phyloP scores from a whole-genome alignment of 2,329 filamentous ascomycete species.

The Trichoderma aggressivum region DNA sequence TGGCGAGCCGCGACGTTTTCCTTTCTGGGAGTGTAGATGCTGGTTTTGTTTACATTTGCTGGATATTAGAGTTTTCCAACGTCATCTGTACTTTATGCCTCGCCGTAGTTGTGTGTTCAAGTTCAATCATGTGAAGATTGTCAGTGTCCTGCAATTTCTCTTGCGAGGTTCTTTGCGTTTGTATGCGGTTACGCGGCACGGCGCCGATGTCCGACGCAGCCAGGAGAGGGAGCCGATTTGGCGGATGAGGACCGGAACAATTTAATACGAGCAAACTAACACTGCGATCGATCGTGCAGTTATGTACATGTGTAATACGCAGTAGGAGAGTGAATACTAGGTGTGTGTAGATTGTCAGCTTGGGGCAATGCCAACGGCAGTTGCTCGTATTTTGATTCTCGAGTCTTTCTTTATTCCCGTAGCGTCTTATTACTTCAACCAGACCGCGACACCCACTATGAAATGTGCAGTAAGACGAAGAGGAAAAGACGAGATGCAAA shows the following conservation, averaged over 20 bases:
- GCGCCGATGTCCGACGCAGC: neutral
- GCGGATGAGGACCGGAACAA: neutral
- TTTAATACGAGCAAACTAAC: neutral
- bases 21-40: neutral
- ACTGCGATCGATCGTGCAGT: neutral
- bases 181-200: neutral
- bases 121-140: rapidly evolving
- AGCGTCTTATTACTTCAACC: neutral
- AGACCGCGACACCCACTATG: neutral
- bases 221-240: neutral
- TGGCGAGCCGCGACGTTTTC: neutral
- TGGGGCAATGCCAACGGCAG: neutral
- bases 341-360: neutral
- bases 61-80: neutral
- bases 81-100: neutral
- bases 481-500: neutral
- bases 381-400: neutral
- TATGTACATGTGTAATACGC: neutral
- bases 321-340: no score
- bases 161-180: neutral
- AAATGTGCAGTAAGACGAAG: neutral
- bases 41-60: neutral
- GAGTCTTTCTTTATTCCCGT: neutral
- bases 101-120: neutral
- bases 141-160: neutral